Base-by-base conservation (phyloP, 2,329 filamentous ascomycete genomes). In the Acephala macrosclerotiorum region DNA sequence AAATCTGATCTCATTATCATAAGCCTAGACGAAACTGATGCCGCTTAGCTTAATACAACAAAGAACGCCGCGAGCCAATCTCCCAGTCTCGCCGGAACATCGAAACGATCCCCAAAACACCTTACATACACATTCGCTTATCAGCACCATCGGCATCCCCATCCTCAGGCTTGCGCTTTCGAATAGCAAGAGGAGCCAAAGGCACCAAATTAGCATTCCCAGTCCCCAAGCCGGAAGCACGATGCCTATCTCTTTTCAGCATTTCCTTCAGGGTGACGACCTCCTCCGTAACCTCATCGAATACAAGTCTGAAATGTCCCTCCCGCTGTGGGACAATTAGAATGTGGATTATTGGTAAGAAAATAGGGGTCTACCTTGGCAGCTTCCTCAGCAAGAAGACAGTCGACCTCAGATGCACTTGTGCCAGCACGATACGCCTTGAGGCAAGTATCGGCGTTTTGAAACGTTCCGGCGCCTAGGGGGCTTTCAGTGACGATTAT, bases 221-320 rank as follows among this genome's bases (percentile, higher is more conserved):
- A 49, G 45, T 6, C 11, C 14, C 25, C 5, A 22, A 6, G 1
- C 14, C 25, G 18, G 25, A 33, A 33, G 49, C 22, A 29, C 49
- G 25, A 53, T 18, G 18, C 6, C 26, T 12, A 6, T 53, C 49
- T 14, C 14, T 53, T 3, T 16, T n/a, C 22, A 86, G 86, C 70
- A 88, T 77, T 77, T 89, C 86, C 69, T 81, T 83, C 74, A 87
- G 85, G 62, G 84, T 87, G 35, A 88, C 82, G 82, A 85, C 84
- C 77, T 89, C 85, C 16, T 85, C 84, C 2, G 85, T 88, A 76
- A 83, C 83, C 70, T 85, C 82, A 75, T 89, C 86, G 29, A 87
- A 81, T 0, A 73, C 70, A 63, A 73, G 60, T 25, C 70, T 59
- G 4, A 69, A 40, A 26, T 38, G 9, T n/a, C 70, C 71, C 56